Evolutionary conservation across 2,329 filamentous ascomycete species (phyloP), one percentile per base, ranked within the genome.

Genomic region (Podosphaera aphanis): DNA sequence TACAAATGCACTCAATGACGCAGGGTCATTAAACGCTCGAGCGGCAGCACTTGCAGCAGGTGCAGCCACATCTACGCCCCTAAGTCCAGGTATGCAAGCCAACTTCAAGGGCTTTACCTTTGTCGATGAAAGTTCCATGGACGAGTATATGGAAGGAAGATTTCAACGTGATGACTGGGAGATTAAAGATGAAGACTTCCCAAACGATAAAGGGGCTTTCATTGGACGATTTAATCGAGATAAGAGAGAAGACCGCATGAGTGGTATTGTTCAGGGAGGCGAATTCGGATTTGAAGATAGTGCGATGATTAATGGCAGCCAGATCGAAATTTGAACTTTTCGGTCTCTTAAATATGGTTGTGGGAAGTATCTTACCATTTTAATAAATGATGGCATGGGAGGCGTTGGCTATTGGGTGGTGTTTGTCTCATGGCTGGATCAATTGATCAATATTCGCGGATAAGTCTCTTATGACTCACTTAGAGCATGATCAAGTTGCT

Each of bases 81-180:
- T 98, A 20, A 93, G 85, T 13, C 90, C 90, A 0, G 92, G 84
- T 2, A 86, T 94, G 64, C 90, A 98, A 63, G 90, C 88, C 51
- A 94, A 95, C 59, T 98, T 98, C 67, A 83, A 90, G 57, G 90
- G 90, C 29, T 98, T 98, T 63, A 98, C 90, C 0, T 98, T 93
- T 61, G 90, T 95, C n/a, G 90, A 95, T 56, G 88, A 95, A 64
- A 94, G 83, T 57, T 83, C 83, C 1, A 77, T 98, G 47, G 86
- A 95, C 45, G 83, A 88, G 51, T 79, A 90, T 52, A 85, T 83
- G 74, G 63, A 65, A 47, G 68, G 68, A 49, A 64, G 66, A 44
- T 47, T 47, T 56, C n/a, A 6, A 4, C 27, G 7, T 35, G 19
- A 44, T 35, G 18, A 44, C 19, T 44, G 42, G 29, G 42, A 35